Evolutionary conservation across 1,139 yeast genomes (phyloP).

Genomic region (Kodamaea ohmeri): DNA sequence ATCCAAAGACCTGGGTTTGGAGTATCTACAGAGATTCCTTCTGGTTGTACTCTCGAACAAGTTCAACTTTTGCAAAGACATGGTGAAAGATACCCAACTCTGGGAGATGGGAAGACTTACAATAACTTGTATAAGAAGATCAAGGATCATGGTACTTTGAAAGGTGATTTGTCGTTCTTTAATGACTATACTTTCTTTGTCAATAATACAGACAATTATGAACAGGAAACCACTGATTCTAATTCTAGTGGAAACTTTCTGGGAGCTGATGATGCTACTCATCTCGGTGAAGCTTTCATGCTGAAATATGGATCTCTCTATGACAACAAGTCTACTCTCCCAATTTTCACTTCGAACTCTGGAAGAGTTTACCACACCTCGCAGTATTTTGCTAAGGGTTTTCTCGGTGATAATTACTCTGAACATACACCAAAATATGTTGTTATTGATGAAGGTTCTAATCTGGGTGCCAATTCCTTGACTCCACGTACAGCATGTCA

Average conservation of each 20-base stretch:
- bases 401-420: slow-evolving; percentile 27
- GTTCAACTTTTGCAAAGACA: slow-evolving; percentile 64
- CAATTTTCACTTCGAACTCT: slow-evolving; percentile 19
- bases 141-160: slow-evolving; percentile 22
- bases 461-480: slow-evolving; percentile 28
- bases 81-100: slow-evolving; percentile 65
- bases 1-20: slow-evolving; percentile 46
- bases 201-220: slow-evolving; percentile 14
- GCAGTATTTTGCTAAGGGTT: slow-evolving; percentile 20
- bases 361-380: slow-evolving; percentile 19
- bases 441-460: slow-evolving; percentile 24
- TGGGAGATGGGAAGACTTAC: slow-evolving; percentile 12
- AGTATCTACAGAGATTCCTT: slow-evolving; percentile 47
- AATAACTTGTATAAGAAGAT: slow-evolving; percentile 23
- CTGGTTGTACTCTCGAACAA: slow-evolving; percentile 54
- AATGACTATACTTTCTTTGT: slow-evolving; percentile 36
- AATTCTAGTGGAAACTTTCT: slow-evolving; percentile 29
- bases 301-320: slow-evolving; percentile 17
- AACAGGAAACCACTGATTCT: slow-evolving; percentile 28
- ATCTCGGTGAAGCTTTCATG: slow-evolving; percentile 19
- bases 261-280: slow-evolving; percentile 19
- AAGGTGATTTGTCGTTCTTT: slow-evolving; percentile 31
- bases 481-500: slow-evolving; percentile 31
- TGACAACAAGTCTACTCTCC: slow-evolving; percentile 16
- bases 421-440: slow-evolving; percentile 12